Evolutionary conservation across 768 basidiomycete species (phyloP), one percentile per base, ranked within the genome.

Genomic region (Lepiota venenata): DNA sequence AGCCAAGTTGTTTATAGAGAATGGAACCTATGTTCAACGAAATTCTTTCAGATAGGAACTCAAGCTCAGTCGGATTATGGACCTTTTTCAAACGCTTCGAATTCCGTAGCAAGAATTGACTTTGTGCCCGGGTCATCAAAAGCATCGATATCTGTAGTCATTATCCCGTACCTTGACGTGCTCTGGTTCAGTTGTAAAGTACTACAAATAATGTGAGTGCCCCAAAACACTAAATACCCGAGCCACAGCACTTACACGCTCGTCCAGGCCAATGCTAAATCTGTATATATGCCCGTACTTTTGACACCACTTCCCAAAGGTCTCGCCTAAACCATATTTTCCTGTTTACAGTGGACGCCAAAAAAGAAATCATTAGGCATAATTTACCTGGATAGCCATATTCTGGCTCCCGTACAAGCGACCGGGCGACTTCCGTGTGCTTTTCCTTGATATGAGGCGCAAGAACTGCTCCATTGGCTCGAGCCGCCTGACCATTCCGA

Each of bases 31-130:
- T 9, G 11, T 2, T 25, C 5, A 32, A 37, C 68, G 70, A 69
- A 65, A 25, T 29, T 12, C n/a, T n/a, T 3, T 35, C 37, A 15
- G 37, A 9, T n/a, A 62, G 45, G 15, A n/a, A 14, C 10, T 18
- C n/a, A 18, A 4, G 27, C n/a, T 47, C 16, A 27, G 36, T 15
- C 22, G 25, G 25, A 54, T 10, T 18, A 38, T 56, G 32, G 44
- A 67, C 77, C 77, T 69, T 80, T 80, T 6, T 69, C 74, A 47
- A 76, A 80, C 16, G 64, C 64, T 14, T 75, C 71, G 42, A 81
- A 81, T 52, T 80, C 71, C 4, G 77, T 77, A 0, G 80, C 71
- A 4, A 83, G 71, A 20, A 83, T 68, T 6, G 75, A 3, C 32
- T 32, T 32, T 8, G 9, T 32, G 9, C 8, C 3, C 10, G 8